Conservation (phyloP, 805 yeast genomes). For the Saccharomycopsis sp. region DNA sequence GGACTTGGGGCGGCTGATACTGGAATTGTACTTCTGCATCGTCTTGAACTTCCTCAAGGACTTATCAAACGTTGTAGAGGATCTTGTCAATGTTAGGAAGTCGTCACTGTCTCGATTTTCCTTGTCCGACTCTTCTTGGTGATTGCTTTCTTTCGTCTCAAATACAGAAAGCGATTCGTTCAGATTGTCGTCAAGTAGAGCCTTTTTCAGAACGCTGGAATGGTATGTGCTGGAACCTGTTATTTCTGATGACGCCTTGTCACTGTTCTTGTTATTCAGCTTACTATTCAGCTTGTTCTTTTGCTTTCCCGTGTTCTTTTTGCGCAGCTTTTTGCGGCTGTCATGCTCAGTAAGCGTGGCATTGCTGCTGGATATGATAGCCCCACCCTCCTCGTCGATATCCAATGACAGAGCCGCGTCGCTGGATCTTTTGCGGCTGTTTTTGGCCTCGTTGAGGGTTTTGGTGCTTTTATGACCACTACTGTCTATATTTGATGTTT, state of each 20-base stretch:
- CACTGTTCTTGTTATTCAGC: not conserved
- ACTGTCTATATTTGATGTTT: no score
- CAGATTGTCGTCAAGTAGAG: constrained; percentile 17
- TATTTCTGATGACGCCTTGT: not conserved
- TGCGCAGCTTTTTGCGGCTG: not conserved
- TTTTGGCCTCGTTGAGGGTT: not conserved
- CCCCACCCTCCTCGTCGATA: not conserved
- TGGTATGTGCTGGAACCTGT: not conserved
- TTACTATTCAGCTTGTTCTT: not conserved
- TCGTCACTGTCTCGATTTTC: constrained; percentile 11
- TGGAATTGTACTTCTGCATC: constrained; percentile 15
- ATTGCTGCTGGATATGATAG: not conserved
- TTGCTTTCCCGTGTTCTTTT: not conserved
- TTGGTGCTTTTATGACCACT: not conserved
- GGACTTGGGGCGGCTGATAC: constrained; percentile 2
- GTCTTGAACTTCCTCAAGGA: constrained; percentile 14
- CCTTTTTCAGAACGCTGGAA: not conserved
- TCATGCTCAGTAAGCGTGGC: not conserved
- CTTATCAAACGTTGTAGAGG: constrained; percentile 8
- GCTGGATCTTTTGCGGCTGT: not conserved
- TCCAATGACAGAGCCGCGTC: not conserved
- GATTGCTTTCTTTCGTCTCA: not conserved
- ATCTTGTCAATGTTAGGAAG: constrained; percentile 7
- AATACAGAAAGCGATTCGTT: constrained; percentile 11
- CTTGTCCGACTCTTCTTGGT: not conserved